Evolutionary conservation across 352 stramenopile genomes (phyloP).

Genomic region (Globisporangium lucens): DNA sequence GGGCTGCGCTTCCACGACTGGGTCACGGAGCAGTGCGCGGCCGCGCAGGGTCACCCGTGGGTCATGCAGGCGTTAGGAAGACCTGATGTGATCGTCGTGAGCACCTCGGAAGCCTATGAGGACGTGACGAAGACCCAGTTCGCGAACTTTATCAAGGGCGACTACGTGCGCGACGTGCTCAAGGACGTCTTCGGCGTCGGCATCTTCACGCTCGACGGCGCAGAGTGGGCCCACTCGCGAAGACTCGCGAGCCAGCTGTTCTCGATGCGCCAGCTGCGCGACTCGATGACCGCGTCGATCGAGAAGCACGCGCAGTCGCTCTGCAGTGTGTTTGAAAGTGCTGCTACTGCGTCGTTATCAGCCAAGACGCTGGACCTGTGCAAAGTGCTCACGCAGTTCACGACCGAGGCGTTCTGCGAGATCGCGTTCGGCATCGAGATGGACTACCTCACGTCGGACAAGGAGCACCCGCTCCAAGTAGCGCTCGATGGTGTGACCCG

Average conservation of each 20-base stretch:
- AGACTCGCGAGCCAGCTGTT: conserved; percentile 76
- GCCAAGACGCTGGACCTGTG: conserved; percentile 9
- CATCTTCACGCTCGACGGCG: conserved; percentile 43
- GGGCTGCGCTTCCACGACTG: conserved; percentile 15
- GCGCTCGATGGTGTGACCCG: conserved; percentile 22
- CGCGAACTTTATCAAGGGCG: conserved; percentile 61
- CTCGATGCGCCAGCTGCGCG: conserved; percentile 22
- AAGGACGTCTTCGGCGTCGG: conserved; percentile 50
- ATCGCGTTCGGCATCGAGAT: conserved; percentile 35
- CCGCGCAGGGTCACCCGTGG: conserved; percentile 5
- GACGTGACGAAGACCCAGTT: conserved; percentile 57
- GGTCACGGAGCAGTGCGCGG: background rate
- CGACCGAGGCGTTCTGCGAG: conserved; percentile 36
- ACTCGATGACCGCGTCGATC: conserved; percentile 12
- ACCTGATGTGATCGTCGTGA: conserved; percentile 31
- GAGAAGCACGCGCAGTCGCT: conserved; percentile 9
- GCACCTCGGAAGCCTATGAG: conserved; percentile 28
- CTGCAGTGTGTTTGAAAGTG: background rate
- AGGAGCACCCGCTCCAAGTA: conserved; percentile 25
- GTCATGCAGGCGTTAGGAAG: conserved; percentile 31
- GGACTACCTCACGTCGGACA: conserved; percentile 19
- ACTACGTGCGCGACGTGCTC: conserved; percentile 27
- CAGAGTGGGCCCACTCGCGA: conserved; percentile 37
- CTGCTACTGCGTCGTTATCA: too few species aligned
- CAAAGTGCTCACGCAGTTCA: conserved; percentile 27